Conservation (phyloP, 805 yeast species). For the Yamadazyma kitorensis region DNA sequence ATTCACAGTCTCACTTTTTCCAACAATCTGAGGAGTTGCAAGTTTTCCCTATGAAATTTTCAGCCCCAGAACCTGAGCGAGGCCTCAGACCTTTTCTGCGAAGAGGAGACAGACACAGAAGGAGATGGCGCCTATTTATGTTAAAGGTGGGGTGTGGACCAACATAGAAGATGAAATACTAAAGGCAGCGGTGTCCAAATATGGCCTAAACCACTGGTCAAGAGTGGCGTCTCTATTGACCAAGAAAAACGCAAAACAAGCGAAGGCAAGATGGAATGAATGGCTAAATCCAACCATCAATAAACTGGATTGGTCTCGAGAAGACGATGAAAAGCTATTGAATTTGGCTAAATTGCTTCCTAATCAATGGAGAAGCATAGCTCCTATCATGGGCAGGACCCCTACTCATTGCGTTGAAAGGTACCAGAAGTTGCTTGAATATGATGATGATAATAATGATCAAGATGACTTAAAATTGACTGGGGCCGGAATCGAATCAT, state of each 20-base stretch:
- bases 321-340: constrained; percentile 73
- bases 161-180: constrained; percentile 81
- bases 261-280: constrained; percentile 90
- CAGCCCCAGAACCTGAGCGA: too few relatives aligned
- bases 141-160: constrained; percentile 90
- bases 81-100: too few relatives aligned
- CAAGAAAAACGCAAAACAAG: constrained; percentile 86
- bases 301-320: constrained; percentile 64
- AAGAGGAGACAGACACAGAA: background rate
- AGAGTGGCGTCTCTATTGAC: constrained; percentile 83
- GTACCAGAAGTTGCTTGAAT: constrained; percentile 66
- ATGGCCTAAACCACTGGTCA: constrained; percentile 94
- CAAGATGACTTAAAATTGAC: constrained; percentile 31
- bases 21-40: too few relatives aligned
- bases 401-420: constrained; percentile 85
- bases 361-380: constrained; percentile 94
- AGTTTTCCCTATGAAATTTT: too few relatives aligned
- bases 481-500: constrained; percentile 54
- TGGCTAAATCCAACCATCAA: constrained; percentile 74
- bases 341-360: constrained; percentile 70
- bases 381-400: constrained; percentile 75
- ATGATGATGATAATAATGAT: constrained; percentile 16
- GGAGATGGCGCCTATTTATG: constrained; percentile 57
- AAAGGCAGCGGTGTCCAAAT: constrained; percentile 87
- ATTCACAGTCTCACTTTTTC: too few relatives aligned